Evolutionary conservation across 2,329 filamentous ascomycete genomes (phyloP).

Genomic region (Colletotrichum sidae): DNA sequence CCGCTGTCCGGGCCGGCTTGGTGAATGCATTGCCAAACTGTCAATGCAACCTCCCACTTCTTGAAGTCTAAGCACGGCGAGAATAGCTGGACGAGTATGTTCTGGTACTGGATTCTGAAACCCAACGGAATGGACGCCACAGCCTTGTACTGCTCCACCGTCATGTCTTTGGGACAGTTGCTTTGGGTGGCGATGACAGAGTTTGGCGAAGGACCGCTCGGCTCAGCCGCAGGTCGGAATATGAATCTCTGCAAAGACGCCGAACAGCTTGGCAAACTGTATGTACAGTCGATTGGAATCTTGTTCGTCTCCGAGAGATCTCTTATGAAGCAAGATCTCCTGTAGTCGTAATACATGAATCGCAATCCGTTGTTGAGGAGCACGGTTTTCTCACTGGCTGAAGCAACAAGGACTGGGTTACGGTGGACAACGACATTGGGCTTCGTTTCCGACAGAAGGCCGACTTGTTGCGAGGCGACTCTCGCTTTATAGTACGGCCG

Average conservation of each 20-base stretch:
- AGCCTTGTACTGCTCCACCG: slow-evolving; percentile 65
- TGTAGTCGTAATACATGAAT: slow-evolving; percentile 52
- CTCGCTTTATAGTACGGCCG: neutral
- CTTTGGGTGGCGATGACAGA: slow-evolving; percentile 61
- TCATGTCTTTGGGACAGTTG: slow-evolving; percentile 59
- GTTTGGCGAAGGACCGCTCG: slow-evolving; percentile 56
- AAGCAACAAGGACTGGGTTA: slow-evolving; percentile 39
- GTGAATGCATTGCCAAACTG: slow-evolving; percentile 62
- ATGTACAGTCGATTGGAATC: slow-evolving; percentile 52
- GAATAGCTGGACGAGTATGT: slow-evolving; percentile 63
- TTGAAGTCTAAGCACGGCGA: slow-evolving; percentile 62
- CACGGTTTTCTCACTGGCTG: slow-evolving; percentile 48
- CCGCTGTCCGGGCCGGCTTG: slow-evolving; percentile 55
- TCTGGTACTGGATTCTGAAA: slow-evolving; percentile 63
- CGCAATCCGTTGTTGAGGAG: slow-evolving; percentile 59
- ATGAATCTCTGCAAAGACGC: slow-evolving; percentile 54
- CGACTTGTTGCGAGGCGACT: slow-evolving; percentile 34
- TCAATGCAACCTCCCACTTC: slow-evolving; percentile 56
- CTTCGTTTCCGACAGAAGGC: slow-evolving; percentile 50
- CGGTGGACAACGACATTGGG: slow-evolving; percentile 51
- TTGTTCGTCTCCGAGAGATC: slow-evolving; percentile 33
- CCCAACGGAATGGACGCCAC: slow-evolving; percentile 63
- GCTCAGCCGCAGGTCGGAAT: slow-evolving; percentile 41
- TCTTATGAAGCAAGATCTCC: slow-evolving; percentile 27
- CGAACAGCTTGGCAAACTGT: slow-evolving; percentile 48